Evolutionary conservation across 2,329 filamentous ascomycete species (phyloP), one percentile per base, ranked within the genome.

Genomic region (Pestalotiopsis sp.): DNA sequence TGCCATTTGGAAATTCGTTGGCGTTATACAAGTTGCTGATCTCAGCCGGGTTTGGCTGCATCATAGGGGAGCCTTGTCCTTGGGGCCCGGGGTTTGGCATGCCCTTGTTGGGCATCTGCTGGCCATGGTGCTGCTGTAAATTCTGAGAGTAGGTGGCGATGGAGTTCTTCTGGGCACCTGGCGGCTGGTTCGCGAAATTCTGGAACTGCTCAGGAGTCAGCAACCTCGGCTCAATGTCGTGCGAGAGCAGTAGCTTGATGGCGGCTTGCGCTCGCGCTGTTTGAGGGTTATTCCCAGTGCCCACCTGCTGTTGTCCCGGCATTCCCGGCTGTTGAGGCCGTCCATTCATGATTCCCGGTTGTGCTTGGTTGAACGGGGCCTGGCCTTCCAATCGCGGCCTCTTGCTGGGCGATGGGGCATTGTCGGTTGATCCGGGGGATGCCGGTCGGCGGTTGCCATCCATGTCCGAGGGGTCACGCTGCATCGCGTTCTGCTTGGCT

Each of bases 361-460:
- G 91, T 76, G 90, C 90, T 70, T 90, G 89, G 77, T 93, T 93
- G 80, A 93, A 94, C 10, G 86, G 86, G 40, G 86, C 85, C 74
- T 89, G 88, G 75, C 91, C 90, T 71, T 94, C 93, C 69, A 97
- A 87, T 67, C 94, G 92, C 68, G 91, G 93, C 75, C 94, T 89
- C 83, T 98, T 98, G 70, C 92, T 95, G 1, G 95, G 95, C 39
- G 95, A 98, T 4, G 94, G 94, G 30, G 93, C 94, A 75, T 96
- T 96, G 65, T 98, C 94, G 66, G 90, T 91, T 48, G 91, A 91
- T 64, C 90, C 89, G 7, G 95, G 95, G 40, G 95, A 97, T 68
- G 91, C 90, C 35, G 94, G 91, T 68, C 94, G 89, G 71, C 92
- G 92, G 80, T 91, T 93, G 79, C 92, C 91, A 74, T 97, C 94